Percentiles rank a stretch among this genome's conserved stretches.
Conservation (phyloP, 148 eudicot genomes). For the Cornus kousa region DNA sequence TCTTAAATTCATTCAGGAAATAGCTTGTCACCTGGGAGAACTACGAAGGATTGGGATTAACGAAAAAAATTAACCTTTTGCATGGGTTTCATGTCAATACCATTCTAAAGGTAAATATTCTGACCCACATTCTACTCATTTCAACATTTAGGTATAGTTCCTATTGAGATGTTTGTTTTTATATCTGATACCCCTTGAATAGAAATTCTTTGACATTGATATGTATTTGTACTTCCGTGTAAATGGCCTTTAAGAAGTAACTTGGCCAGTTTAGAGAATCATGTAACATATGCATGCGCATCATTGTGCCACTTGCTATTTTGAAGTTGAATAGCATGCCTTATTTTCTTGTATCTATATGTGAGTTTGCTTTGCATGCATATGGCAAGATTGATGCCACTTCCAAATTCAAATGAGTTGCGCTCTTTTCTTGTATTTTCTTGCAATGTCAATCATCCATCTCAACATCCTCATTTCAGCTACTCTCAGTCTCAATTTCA, state of each 20-base stretch:
- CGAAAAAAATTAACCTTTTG: conserved; percentile 15
- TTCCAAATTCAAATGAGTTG: neutral
- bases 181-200: neutral
- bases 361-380: neutral
- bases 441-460: neutral
- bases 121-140: neutral
- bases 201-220: neutral
- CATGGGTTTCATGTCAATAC: neutral
- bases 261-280: neutral
- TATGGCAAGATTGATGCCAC: neutral
- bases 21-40: conserved; percentile 47
- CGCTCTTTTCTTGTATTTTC: too few relatives aligned
- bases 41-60: conserved; percentile 37
- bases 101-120: conserved; percentile 14
- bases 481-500: neutral
- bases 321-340: too few relatives aligned
- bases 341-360: too few relatives aligned
- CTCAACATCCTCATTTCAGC: neutral
- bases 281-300: neutral
- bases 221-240: neutral
- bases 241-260: neutral
- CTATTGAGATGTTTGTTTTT: neutral
- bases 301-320: neutral
- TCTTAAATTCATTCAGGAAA: conserved; percentile 39
- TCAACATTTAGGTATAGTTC: neutral